Percentiles rank a stretch among this genome's conserved stretches.
Conservation (phyloP, 345 rosid species). For the Passiflora organensis region DNA sequence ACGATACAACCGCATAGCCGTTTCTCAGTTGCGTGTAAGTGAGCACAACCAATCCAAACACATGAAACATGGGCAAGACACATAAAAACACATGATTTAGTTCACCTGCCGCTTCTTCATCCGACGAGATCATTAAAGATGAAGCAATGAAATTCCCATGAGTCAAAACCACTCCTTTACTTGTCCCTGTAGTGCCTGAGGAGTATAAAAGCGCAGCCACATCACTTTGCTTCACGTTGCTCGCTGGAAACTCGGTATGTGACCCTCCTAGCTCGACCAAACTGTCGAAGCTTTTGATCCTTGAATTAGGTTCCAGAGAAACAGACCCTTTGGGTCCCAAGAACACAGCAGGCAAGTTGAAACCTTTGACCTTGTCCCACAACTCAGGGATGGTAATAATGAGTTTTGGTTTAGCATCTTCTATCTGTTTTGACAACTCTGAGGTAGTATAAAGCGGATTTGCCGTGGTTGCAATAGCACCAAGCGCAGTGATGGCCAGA, state of each 20-base stretch:
- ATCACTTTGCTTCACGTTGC: background rate
- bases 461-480: background rate
- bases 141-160: background rate
- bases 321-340: background rate
- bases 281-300: background rate
- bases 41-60: background rate
- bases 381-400: too few species aligned
- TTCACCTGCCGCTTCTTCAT: background rate
- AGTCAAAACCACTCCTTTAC: background rate
- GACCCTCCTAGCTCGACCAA: background rate
- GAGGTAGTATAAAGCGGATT: background rate
- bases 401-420: too few species aligned
- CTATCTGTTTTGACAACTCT: background rate
- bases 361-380: too few species aligned
- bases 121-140: background rate
- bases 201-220: conserved; percentile 1
- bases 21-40: background rate
- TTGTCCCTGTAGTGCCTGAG: background rate
- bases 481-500: background rate
- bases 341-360: background rate
- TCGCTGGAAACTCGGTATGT: background rate
- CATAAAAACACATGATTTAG: background rate
- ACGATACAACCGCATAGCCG: background rate
- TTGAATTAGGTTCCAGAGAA: background rate
- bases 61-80: background rate